phyloP scores from a whole-genome alignment of 192 early-diverging fungal genomes.

The Dispira parvispora region DNA sequence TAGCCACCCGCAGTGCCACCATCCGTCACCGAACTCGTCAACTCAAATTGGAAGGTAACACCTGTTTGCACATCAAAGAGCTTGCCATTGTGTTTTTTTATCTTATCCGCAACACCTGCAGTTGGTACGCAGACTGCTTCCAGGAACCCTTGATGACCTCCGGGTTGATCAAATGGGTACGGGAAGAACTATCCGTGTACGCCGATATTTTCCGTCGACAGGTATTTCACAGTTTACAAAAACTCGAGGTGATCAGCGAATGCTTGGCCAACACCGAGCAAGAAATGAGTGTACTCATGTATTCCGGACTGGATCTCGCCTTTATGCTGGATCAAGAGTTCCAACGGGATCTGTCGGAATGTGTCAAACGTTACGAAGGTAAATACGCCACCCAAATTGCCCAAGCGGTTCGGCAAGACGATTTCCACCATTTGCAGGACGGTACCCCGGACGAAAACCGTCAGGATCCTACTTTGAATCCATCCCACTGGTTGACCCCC shows the following conservation, averaged over 20 bases:
- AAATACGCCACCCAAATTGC: conserved; percentile 42
- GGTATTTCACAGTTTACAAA: conserved; percentile 63
- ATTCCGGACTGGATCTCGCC: conserved; percentile 70
- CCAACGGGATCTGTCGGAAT: conserved; percentile 49
- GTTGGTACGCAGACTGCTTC: conserved; percentile 89
- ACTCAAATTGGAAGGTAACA: conserved; percentile 79
- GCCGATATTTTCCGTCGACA: conserved; percentile 74
- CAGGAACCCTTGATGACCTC: conserved; percentile 77
- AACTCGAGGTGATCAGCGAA: conserved; percentile 66
- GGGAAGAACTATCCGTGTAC: conserved; percentile 69
- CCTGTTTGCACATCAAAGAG: conserved; percentile 66
- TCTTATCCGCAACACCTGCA: conserved; percentile 84
- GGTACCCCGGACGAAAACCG: conserved; percentile 16
- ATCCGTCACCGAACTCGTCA: conserved; percentile 51
- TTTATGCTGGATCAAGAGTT: conserved; percentile 72
- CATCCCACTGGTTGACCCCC: conserved; percentile 12
- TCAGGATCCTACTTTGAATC: not conserved
- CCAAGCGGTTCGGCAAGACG: conserved; percentile 48
- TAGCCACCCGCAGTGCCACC: conserved; percentile 54
- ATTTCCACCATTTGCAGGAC: conserved; percentile 37
- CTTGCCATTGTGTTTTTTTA: conserved; percentile 77
- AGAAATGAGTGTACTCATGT: conserved; percentile 60
- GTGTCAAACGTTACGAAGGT: conserved; percentile 50
- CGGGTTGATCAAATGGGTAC: conserved; percentile 86
- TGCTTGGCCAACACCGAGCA: conserved; percentile 63